These are phyloP conservation scores for Globisporangium radiosum DNA, from an alignment of 352 stramenopile genomes.

Conservation along the genomic window DNA sequence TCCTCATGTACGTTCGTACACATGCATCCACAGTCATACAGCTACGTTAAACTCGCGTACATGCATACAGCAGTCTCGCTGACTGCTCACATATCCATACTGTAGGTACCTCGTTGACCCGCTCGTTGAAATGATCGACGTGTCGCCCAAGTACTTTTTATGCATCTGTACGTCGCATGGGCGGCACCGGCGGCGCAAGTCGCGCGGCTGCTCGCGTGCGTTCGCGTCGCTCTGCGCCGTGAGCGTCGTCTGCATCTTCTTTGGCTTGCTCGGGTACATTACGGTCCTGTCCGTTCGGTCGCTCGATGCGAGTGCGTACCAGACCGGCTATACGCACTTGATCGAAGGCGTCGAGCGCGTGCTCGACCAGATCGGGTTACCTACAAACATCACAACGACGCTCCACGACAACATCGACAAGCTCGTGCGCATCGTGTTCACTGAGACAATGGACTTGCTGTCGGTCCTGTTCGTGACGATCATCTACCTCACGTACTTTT, in stretches of 20 bases:
- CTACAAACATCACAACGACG: conserved; percentile 85
- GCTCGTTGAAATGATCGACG: conserved; percentile 83
- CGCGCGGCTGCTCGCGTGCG: conserved; percentile 72
- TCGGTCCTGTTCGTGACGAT: conserved; percentile 88
- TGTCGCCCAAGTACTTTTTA: conserved; percentile 83
- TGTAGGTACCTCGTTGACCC: conserved; percentile 79
- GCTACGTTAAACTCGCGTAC: no score
- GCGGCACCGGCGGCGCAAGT: conserved; percentile 66
- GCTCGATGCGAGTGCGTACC: conserved; percentile 74
- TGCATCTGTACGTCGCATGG: conserved; percentile 79
- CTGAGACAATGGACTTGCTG: conserved; percentile 85
- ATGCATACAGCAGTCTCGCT: background rate
- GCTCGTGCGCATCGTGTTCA: conserved; percentile 75
- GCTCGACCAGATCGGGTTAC: conserved; percentile 65
- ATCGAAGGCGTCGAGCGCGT: conserved; percentile 59
- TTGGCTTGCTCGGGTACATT: conserved; percentile 82
- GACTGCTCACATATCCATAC: background rate
- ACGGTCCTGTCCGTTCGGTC: conserved; percentile 82
- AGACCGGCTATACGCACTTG: conserved; percentile 76
- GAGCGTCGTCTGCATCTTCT: conserved; percentile 83
- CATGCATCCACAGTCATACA: background rate
- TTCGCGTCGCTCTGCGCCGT: conserved; percentile 80
- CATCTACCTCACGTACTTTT: conserved; percentile 87
- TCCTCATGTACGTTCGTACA: conserved; percentile 60
- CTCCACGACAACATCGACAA: conserved; percentile 89